phyloP scores from a whole-genome alignment of 1,139 yeast species.

The Nakaseomyces nivariensis region DNA sequence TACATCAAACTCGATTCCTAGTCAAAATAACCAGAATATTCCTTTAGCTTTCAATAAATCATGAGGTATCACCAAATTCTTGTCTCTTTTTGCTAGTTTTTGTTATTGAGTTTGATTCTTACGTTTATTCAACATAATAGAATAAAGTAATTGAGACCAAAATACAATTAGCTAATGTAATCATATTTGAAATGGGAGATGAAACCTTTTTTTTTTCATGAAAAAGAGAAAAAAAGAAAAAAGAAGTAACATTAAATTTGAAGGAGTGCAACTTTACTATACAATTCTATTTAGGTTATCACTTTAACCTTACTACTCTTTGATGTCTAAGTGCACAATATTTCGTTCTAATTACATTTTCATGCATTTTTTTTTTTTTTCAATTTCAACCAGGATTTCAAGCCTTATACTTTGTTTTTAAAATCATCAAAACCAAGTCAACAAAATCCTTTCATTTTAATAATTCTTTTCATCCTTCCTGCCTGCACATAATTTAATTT shows the following conservation, averaged over 20 bases:
- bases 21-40: slow-evolving; percentile 6
- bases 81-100: background rate
- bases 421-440: too few relatives aligned
- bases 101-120: background rate
- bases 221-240: too few relatives aligned
- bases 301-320: too few relatives aligned
- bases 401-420: too few relatives aligned
- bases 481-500: background rate
- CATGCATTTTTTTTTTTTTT: background rate
- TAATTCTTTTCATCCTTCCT: background rate
- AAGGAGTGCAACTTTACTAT: too few relatives aligned
- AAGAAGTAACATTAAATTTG: too few relatives aligned
- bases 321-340: background rate
- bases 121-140: background rate
- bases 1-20: slow-evolving; percentile 15
- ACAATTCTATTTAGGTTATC: too few relatives aligned
- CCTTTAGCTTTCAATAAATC: background rate
- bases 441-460: too few relatives aligned
- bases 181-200: background rate
- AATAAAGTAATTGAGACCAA: background rate
- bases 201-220: background rate
- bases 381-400: too few relatives aligned
- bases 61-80: background rate
- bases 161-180: too few relatives aligned
- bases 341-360: background rate